Evolutionary conservation across 2,329 filamentous ascomycete genomes (phyloP), one percentile per base, ranked within the genome.

Genomic region (Escovopsis weberi): DNA sequence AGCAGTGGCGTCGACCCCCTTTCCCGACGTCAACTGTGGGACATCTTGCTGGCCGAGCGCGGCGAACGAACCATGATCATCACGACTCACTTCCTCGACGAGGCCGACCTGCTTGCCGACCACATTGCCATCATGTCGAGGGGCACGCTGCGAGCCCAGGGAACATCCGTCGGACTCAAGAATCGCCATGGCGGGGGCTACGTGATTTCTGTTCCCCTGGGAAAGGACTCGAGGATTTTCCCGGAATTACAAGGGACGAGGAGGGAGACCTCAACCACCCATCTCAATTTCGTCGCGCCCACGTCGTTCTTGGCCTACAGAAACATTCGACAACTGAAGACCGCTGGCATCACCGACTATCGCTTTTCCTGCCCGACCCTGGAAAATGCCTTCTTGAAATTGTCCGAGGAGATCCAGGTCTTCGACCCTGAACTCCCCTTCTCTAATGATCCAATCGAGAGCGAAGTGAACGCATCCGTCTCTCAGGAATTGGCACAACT

Each of bases 1-100:
- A 88, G 82, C 34, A 87, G 82, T 46, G 89, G 88, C 12, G 70
- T 95, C 18, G 88, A 95, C 55, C 87, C 89, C 0, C 66, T 95
- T 1, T 88, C 83, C 18, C 72, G 89, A 43, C 69, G 87, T 26
- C 94, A 94, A 63, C 85, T 95, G 23, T 95, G 88, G 88, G 86
- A 94, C 51, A 95, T 95, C 46, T 67, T 95, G 19, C 68, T 94
- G 11, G 82, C 82, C 1, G 87, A 94, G 59, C 77, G 88, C 44
- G 87, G 86, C 18, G 71, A 71, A 46, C 70, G 88, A 36, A 94
- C 88, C 0, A 83, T 94, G 52, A 75, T 95, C 36, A 61, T 95
- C 44, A 95, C 88, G 0, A 95, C 88, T 0, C 89, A 95, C 59
- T 95, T 94, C 59, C 69, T 95, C 8, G 89, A 95, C 54, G 89